Percentiles rank a stretch among this genome's conserved stretches.
These are phyloP conservation scores for Gossypium sturtianum DNA, from an alignment of 345 rosid species.

Conservation along the genomic window DNA sequence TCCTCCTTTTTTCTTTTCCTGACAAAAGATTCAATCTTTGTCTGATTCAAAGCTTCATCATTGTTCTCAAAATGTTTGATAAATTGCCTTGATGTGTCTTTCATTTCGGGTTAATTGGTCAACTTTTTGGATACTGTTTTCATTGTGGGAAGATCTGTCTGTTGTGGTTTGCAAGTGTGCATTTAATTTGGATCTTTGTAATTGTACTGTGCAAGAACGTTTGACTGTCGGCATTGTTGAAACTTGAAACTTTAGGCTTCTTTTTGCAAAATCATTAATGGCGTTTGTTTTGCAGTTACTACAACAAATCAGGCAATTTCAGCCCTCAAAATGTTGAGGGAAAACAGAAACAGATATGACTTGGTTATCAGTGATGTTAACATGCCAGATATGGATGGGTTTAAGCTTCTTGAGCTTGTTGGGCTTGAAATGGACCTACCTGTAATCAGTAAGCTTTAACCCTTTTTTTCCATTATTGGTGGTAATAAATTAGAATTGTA, in stretches of 20 bases:
- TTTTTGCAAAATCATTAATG: conserved; percentile 9
- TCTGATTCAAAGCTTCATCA: not conserved
- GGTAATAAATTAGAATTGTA: not conserved
- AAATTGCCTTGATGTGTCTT: not conserved
- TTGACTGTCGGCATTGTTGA: not conserved
- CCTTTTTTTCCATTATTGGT: not conserved
- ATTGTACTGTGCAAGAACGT: not conserved
- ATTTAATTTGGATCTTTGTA: conserved; percentile 12
- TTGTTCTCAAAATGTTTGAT: not conserved
- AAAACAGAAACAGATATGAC: conserved; percentile 47
- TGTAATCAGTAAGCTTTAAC: conserved; percentile 56
- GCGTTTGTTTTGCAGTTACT: conserved; percentile 41
- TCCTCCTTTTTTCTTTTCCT: not conserved
- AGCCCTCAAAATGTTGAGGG: conserved; percentile 57
- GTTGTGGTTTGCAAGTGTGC: conserved; percentile 7
- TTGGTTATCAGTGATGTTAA: conserved; percentile 72
- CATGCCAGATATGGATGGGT: conserved; percentile 82
- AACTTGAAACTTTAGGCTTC: not conserved
- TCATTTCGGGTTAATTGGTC: not conserved
- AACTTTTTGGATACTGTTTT: conserved; percentile 8
- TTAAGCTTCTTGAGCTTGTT: conserved; percentile 74
- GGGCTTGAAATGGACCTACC: conserved; percentile 89
- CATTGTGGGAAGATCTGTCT: conserved; percentile 8
- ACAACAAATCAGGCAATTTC: conserved; percentile 43
- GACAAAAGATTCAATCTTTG: not conserved